Conservation (phyloP, 179 eudicot species). For the Sideroxylon spinosum region DNA sequence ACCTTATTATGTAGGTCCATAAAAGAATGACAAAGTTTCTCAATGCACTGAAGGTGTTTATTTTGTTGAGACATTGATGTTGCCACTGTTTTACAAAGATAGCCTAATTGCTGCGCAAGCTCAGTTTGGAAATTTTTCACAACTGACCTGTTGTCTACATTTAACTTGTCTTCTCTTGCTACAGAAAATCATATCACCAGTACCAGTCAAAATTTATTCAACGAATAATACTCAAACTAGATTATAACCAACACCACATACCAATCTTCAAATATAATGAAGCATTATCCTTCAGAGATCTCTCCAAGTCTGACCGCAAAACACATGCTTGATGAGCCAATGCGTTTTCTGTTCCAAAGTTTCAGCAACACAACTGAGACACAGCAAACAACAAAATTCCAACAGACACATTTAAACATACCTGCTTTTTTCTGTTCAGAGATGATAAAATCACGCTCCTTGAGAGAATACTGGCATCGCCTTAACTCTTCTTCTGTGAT, state of each 20-base stretch:
- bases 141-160: conserved; percentile 71
- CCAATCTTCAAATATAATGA: conserved; percentile 72
- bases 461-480: conserved; percentile 58
- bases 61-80: conserved; percentile 65
- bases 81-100: conserved; percentile 58
- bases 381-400: not conserved
- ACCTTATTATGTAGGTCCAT: conserved; percentile 71
- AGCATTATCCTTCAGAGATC: conserved; percentile 78
- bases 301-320: conserved; percentile 84
- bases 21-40: conserved; percentile 66
- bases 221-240: not conserved
- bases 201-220: conserved; percentile 10
- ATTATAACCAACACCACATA: conserved; percentile 18
- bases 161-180: conserved; percentile 90
- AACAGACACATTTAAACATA: conserved; percentile 18
- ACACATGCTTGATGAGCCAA: conserved; percentile 81
- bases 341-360: conserved; percentile 62
- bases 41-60: conserved; percentile 72
- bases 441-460: conserved; percentile 76
- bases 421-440: conserved; percentile 91
- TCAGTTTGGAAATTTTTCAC: conserved; percentile 64
- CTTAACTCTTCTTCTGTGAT: conserved; percentile 72
- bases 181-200: conserved; percentile 20
- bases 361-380: conserved; percentile 3
- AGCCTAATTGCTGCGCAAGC: conserved; percentile 54